Evolutionary conservation across 257 asterid genomes (phyloP).

Genomic region (Mentha longifolia): DNA sequence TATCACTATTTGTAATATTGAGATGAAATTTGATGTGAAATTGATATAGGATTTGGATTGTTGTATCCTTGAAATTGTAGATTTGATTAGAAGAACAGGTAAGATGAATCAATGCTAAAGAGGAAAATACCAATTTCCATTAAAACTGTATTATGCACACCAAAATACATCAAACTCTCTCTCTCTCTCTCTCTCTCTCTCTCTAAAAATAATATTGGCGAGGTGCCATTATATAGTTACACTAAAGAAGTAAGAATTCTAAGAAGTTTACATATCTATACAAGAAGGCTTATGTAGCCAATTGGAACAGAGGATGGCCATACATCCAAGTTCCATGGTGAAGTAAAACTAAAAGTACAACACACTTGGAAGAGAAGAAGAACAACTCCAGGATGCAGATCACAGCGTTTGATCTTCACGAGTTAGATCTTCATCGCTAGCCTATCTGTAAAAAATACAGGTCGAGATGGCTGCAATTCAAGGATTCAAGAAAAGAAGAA

Average conservation of each 20-base stretch:
- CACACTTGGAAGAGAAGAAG: constrained; percentile 27
- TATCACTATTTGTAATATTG: constrained; percentile 26
- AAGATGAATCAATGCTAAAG: too few species aligned
- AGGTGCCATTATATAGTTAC: constrained; percentile 73
- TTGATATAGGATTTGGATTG: constrained; percentile 24
- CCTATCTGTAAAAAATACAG: constrained; percentile 63
- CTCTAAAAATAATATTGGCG: constrained; percentile 65
- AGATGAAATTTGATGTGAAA: constrained; percentile 16
- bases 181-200: constrained; percentile 22
- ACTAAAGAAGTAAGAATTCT: constrained; percentile 44
- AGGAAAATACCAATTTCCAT: constrained; percentile 42
- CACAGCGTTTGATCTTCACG: constrained; percentile 44
- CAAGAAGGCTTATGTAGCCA: constrained; percentile 70
- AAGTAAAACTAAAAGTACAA: constrained; percentile 67
- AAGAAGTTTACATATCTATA: constrained; percentile 70
- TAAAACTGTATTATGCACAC: constrained; percentile 57
- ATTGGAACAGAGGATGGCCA: constrained; percentile 55
- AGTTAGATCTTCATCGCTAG: constrained; percentile 56
- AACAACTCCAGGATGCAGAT: constrained; percentile 48
- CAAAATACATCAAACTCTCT: constrained; percentile 30
- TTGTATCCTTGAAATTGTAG: constrained; percentile 10
- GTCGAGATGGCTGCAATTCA: constrained; percentile 60
- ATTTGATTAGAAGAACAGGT: constrained; percentile 16
- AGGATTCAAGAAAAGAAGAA: constrained; percentile 30
- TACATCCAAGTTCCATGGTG: constrained; percentile 56